Percentiles rank a stretch among this genome's conserved stretches.
Evolutionary conservation across 2,329 filamentous ascomycete species (phyloP).

Genomic region (Botrytis medusae): DNA sequence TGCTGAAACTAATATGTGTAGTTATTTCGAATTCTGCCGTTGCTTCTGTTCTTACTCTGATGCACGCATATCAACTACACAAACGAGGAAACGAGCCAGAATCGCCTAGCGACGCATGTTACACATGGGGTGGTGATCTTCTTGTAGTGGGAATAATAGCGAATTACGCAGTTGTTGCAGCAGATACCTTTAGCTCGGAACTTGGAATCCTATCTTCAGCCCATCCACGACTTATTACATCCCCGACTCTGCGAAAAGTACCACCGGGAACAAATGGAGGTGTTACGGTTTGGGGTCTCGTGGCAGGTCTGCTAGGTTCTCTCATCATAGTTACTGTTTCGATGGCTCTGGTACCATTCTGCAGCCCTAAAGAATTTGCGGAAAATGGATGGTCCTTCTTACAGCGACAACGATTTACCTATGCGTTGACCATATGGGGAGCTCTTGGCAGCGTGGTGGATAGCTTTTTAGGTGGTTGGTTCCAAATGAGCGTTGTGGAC

Average conservation of each 20-base stretch:
- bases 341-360: constrained; percentile 68
- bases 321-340: constrained; percentile 64
- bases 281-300: constrained; percentile 72
- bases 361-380: constrained; percentile 41
- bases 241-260: constrained; percentile 70
- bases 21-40: constrained; percentile 84
- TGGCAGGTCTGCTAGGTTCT: constrained; percentile 72
- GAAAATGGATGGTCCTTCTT: constrained; percentile 53
- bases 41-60: constrained; percentile 63
- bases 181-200: constrained; percentile 94
- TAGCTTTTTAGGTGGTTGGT: constrained; percentile 78
- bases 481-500: constrained; percentile 86
- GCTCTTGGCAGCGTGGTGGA: constrained; percentile 80
- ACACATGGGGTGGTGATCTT: constrained; percentile 60
- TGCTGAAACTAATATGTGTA: constrained; percentile 35
- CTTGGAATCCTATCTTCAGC: constrained; percentile 82
- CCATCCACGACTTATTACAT: constrained; percentile 82
- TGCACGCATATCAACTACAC: constrained; percentile 61
- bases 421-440: constrained; percentile 68
- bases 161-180: constrained; percentile 88
- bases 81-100: constrained; percentile 43
- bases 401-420: constrained; percentile 49
- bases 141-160: constrained; percentile 66
- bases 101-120: constrained; percentile 46
- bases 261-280: constrained; percentile 93